Base-by-base conservation (phyloP, 1,139 yeast species). In the Diutina ranongensis region DNA sequence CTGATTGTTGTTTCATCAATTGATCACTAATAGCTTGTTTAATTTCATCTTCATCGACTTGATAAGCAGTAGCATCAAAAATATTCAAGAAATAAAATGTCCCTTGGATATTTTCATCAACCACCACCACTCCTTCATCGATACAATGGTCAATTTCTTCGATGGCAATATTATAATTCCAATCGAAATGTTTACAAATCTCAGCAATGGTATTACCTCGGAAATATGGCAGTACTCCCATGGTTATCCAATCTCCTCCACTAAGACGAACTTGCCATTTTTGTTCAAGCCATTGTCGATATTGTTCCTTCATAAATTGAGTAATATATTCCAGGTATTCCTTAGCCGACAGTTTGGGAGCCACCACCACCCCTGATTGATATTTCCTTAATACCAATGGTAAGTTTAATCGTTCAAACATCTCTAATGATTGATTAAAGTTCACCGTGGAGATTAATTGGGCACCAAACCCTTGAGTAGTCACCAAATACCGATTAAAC, bases 141-240 rank as follows among this genome's bases (percentile, higher is more conserved):
- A 83, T 73, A 21, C 84, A 79, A 49, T 71, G 65, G 47, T 77
- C 78, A 16, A 86, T 60, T 51, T 85, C 86, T 56, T 85, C 94
- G 15, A 67, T 68, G 2, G 89, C 73, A 16, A 86, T 78, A 31
- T 78, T 75, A 40, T 80, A 68, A 16, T 89, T 79, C 89, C 94
- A 85, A 42, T 62, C 62, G 46, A 70, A 66, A 35, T 59, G 53
- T 44, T 58, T 63, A 5, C 71, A 63, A 9, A 71, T 60, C 47
- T 69, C 68, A 1, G 72, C 61, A 2, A 67, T 57, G 1, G 72
- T 64, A 44, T 54, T 58, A 1, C 75, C 75, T 25, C 51, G 57
- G 53, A 64, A 67, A 21, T 21, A 38, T n/a, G 40, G 16, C n/a
- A 15, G 18, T 3, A 35, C 27, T 15, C 20, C 40, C 2, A 13